A percentile compares a stretch with the other conserved stretches of the same genome.
Evolutionary conservation across 345 rosid species (phyloP).

Genomic region (Clarkia xantiana): DNA sequence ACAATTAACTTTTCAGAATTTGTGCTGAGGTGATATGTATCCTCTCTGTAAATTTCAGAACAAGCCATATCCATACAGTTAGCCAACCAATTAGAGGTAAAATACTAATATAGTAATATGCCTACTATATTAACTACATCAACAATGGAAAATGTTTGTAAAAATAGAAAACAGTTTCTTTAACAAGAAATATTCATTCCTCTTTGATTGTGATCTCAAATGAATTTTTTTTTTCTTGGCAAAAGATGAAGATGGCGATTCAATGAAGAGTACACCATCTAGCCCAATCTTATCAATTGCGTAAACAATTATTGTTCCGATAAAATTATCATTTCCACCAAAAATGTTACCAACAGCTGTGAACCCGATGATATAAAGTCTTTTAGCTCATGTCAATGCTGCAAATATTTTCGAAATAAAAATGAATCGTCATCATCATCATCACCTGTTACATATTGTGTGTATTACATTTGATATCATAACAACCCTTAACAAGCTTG

Average conservation of each 20-base stretch:
- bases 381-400: neutral
- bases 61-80: neutral
- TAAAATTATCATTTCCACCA: conserved; percentile 90
- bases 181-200: conserved; percentile 44
- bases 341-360: conserved; percentile 84
- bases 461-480: conserved; percentile 59
- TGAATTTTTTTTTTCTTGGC: too few species aligned
- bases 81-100: neutral
- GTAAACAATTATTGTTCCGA: conserved; percentile 90
- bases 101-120: too few species aligned
- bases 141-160: neutral
- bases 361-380: neutral
- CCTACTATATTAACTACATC: neutral
- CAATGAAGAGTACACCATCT: conserved; percentile 94
- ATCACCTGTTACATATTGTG: too few species aligned
- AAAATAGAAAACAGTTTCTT: neutral
- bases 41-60: conserved; percentile 84
- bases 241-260: conserved; percentile 96
- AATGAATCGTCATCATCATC: neutral
- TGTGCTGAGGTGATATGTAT: conserved; percentile 81
- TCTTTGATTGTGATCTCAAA: conserved; percentile 91
- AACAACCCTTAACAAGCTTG: conserved; percentile 75
- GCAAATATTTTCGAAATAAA: neutral
- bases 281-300: conserved; percentile 99
- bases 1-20: conserved; percentile 74